These are phyloP conservation scores for Kernera saxatilis DNA, from an alignment of 345 rosid species.

Conservation along the genomic window DNA sequence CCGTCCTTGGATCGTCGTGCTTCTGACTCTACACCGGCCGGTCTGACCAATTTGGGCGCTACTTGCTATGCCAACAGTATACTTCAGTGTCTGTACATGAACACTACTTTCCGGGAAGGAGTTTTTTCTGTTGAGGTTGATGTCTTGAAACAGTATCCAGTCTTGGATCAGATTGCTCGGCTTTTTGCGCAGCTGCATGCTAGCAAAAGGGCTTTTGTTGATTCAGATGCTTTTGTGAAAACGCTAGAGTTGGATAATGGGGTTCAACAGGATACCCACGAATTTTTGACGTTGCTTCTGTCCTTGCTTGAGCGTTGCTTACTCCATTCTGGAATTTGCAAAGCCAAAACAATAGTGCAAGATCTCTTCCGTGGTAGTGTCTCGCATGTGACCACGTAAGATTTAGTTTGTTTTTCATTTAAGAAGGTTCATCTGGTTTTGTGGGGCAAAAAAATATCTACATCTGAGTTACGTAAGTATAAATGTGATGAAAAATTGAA, in stretches of 20 bases:
- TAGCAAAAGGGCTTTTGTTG: conserved; percentile 76
- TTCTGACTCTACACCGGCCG: conserved; percentile 71
- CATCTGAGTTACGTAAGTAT: background rate
- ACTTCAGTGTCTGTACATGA: conserved; percentile 90
- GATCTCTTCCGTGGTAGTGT: conserved; percentile 97
- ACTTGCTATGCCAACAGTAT: conserved; percentile 99
- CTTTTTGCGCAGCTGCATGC: conserved; percentile 84
- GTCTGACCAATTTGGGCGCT: conserved; percentile 89
- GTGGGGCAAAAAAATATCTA: background rate
- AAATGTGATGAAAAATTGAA: background rate
- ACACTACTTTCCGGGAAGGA: conserved; percentile 66
- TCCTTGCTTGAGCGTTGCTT: conserved; percentile 92
- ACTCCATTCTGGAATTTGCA: conserved; percentile 51
- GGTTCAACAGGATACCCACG: conserved; percentile 96
- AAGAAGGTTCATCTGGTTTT: background rate
- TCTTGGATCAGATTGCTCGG: conserved; percentile 78
- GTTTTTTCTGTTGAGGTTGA: conserved; percentile 80
- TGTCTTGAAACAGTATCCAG: conserved; percentile 66
- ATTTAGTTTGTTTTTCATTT: conserved; percentile 3
- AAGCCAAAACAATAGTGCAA: conserved; percentile 76
- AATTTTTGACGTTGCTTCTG: conserved; percentile 84
- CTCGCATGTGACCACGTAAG: conserved; percentile 98
- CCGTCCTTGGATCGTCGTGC: conserved; percentile 60
- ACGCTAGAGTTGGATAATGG: conserved; percentile 91
- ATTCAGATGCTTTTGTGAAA: conserved; percentile 90